Conservation (phyloP, 805 yeast genomes). For the Zygotorulaspora florentina region DNA sequence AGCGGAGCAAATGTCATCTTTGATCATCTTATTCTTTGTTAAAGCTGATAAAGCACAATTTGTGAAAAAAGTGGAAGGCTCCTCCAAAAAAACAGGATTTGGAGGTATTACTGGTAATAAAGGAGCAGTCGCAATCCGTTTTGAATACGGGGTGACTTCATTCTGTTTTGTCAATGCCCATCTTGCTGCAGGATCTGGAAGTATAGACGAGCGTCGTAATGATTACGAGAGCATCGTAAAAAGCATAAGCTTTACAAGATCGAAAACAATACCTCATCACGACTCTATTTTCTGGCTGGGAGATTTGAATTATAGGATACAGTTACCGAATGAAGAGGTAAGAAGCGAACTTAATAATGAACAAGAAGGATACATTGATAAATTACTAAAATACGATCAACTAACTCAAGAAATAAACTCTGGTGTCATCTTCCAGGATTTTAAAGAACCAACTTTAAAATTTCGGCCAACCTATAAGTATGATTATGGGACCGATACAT, state of each 20-base stretch:
- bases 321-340: constrained; percentile 68
- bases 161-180: constrained; percentile 88
- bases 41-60: constrained; percentile 43
- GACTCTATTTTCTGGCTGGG: constrained; percentile 92
- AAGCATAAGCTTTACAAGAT: constrained; percentile 76
- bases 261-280: constrained; percentile 71
- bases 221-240: constrained; percentile 74
- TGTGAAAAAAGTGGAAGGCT: constrained; percentile 86
- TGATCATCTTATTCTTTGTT: constrained; percentile 61
- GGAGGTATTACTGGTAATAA: constrained; percentile 98
- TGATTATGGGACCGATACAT: constrained; percentile 74
- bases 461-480: constrained; percentile 91
- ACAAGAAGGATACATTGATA: constrained; percentile 35
- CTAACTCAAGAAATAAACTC: constrained; percentile 66
- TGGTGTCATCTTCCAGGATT: constrained; percentile 69
- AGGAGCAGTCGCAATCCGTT: constrained; percentile 92
- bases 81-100: constrained; percentile 89
- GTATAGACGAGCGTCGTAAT: constrained; percentile 77
- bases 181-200: constrained; percentile 85
- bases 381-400: constrained; percentile 71
- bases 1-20: constrained; percentile 71
- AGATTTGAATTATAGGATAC: constrained; percentile 83
- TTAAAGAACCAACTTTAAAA: constrained; percentile 67
- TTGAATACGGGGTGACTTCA: constrained; percentile 72
- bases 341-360: constrained; percentile 49